Conservation (phyloP, 768 basidiomycete species). For the Rhodocollybia butyracea region DNA sequence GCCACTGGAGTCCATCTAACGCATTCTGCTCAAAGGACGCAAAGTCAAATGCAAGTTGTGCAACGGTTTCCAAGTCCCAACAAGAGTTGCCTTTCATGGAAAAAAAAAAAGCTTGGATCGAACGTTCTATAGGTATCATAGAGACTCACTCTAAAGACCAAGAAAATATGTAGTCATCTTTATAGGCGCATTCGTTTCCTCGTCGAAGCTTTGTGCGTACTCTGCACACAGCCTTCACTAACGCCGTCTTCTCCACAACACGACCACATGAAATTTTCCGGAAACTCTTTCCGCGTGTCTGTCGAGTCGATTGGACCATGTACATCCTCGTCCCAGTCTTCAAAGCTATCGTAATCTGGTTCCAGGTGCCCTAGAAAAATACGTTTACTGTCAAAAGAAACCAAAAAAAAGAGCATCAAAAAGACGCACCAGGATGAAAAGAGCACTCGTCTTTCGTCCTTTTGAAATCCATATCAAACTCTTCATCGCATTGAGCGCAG, state of each 20-base stretch:
- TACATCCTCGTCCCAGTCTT: constrained; percentile 44
- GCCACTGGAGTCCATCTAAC: no score
- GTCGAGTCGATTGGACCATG: constrained; percentile 46
- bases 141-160: neutral
- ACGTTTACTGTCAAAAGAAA: neutral
- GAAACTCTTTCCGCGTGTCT: constrained; percentile 35
- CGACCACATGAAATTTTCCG: constrained; percentile 48
- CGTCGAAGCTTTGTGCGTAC: neutral
- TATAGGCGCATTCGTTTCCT: neutral
- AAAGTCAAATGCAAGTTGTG: no score
- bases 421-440: constrained; percentile 49
- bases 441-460: constrained; percentile 39
- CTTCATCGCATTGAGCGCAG: constrained; percentile 44
- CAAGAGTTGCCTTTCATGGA: no score
- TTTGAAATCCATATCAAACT: constrained; percentile 38
- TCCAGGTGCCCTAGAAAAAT: constrained; percentile 38
- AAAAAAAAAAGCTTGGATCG: no score
- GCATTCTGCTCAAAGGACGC: no score
- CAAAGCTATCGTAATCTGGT: constrained; percentile 35
- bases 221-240: constrained; percentile 29
- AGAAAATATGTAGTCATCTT: neutral
- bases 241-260: constrained; percentile 43
- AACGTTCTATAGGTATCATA: no score
- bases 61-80: no score
- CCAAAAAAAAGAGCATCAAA: neutral